Evolutionary conservation across 1,284 basidiomycete species (phyloP), one percentile per base, ranked within the genome.

Genomic region (Microbotryum intermedium): DNA sequence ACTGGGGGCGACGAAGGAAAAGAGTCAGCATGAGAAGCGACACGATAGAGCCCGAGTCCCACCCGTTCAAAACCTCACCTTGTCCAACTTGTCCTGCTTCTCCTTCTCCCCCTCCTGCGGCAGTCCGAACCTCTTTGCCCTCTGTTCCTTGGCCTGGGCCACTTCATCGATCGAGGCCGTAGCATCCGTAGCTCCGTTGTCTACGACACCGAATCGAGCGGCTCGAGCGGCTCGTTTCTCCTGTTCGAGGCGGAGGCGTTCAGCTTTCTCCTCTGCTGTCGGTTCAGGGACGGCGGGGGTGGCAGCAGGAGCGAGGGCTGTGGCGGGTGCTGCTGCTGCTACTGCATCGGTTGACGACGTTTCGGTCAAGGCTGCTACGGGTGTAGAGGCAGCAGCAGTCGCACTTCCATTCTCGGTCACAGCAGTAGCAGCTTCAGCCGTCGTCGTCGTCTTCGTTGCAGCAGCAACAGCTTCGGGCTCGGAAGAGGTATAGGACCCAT

Each of bases 161-260:
- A 45, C 21, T 30, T 50, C 43, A 9, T 39, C 26, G 8, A 26
- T 52, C 30, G 23, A 26, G 11, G 10, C 34, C 45, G 21, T 23
- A 34, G 21, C 48, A 20, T 16, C 34, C 16, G 13, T 44, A 47
- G 44, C 48, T 13, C 21, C 25, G 6, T 39, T 39, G 18, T 11
- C 34, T 39, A 72, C 68, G 48, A 73, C 60, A 9, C 75, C 75
- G 60, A 77, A 77, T 57, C 74, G 67, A 49, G 74, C 75, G 2
- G 73, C 73, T 30, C 76, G 72, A 5, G 71, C 71, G 72, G 70
- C 72, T 67, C 69, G 74, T 69, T 59, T 75, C 73, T 58, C 73
- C 67, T 50, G 57, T 39, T 56, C 60, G 6, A 39, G 34, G 18
- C 34, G 34, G 34, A 39, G 34, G 45, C 34, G 23, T 16, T 59